Evolutionary conservation across 108 stramenopile genomes (phyloP).

Genomic region (Cyclotella choctawhatcheeana): DNA sequence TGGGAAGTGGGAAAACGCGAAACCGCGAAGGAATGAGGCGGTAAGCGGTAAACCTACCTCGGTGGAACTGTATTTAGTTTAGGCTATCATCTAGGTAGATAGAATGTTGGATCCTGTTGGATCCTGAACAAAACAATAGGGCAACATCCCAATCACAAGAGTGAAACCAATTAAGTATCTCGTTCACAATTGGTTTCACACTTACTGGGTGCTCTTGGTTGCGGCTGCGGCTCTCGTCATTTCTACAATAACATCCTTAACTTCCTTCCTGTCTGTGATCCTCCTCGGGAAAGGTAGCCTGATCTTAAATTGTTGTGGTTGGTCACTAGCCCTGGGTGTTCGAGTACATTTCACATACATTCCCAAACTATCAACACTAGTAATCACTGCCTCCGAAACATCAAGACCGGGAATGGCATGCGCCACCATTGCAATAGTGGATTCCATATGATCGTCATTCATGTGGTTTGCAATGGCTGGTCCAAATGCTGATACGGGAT

Average conservation of each 20-base stretch:
- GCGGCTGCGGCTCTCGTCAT: conserved; percentile 74
- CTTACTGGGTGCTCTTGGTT: not conserved
- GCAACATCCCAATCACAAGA: no score
- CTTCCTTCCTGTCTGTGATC: conserved; percentile 71
- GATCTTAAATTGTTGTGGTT: conserved; percentile 83
- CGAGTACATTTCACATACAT: conserved; percentile 91
- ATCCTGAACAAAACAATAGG: no score
- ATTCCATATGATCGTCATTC: conserved; percentile 93
- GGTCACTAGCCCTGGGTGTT: conserved; percentile 68
- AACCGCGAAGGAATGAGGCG: no score
- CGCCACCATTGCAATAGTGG: conserved; percentile 90
- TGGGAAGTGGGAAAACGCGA: no score
- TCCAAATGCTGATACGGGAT: conserved; percentile 86
- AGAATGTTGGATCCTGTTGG: no score
- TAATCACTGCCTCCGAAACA: conserved; percentile 85
- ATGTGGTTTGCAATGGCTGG: conserved; percentile 86
- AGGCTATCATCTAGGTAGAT: no score
- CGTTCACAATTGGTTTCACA: no score
- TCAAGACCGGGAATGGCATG: conserved; percentile 79
- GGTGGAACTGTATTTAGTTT: no score
- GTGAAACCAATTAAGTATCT: no score
- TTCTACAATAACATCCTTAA: conserved; percentile 83
- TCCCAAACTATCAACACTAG: conserved; percentile 89
- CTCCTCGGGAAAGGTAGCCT: conserved; percentile 79
- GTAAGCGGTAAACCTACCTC: no score